A percentile compares a stretch with the other conserved stretches of the same genome.
These are phyloP conservation scores for Leccinum disarticulatum DNA, from an alignment of 768 basidiomycete genomes.

Conservation along the genomic window DNA sequence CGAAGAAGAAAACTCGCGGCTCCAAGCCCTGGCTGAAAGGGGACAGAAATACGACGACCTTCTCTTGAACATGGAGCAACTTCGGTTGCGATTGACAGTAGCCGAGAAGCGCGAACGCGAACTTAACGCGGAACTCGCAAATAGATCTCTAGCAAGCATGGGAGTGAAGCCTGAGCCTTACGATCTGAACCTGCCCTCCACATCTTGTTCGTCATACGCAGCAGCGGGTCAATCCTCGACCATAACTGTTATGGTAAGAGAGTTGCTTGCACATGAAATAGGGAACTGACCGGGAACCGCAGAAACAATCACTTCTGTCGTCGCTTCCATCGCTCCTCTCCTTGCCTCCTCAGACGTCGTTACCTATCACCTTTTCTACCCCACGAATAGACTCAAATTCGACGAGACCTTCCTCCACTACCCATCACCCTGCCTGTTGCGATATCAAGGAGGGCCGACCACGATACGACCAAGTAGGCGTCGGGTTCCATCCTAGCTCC, in stretches of 20 bases:
- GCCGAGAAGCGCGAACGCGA: slow-evolving; percentile 67
- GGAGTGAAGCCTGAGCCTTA: slow-evolving; percentile 59
- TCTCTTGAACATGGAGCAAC: slow-evolving; percentile 61
- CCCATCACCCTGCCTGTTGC: slow-evolving; percentile 41
- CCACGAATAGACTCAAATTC: slow-evolving; percentile 40
- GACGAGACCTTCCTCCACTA: slow-evolving; percentile 41
- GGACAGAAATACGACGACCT: slow-evolving; percentile 41
- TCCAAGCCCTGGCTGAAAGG: slow-evolving; percentile 57
- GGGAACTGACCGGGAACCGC: slow-evolving; percentile 16
- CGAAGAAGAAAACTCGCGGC: slow-evolving; percentile 79
- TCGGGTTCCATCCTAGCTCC: slow-evolving; percentile 50
- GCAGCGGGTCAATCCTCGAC: slow-evolving; percentile 52
- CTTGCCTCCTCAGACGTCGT: slow-evolving; percentile 54
- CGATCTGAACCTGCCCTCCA: slow-evolving; percentile 50
- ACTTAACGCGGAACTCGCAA: slow-evolving; percentile 60
- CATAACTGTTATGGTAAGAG: slow-evolving; percentile 66
- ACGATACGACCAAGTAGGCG: slow-evolving; percentile 34
- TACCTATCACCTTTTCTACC: slow-evolving; percentile 57
- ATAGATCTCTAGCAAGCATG: slow-evolving; percentile 33
- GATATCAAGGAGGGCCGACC: slow-evolving; percentile 58
- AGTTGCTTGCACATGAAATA: background rate
- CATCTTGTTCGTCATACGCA: slow-evolving; percentile 38
- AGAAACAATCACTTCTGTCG: slow-evolving; percentile 69
- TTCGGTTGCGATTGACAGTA: slow-evolving; percentile 62
- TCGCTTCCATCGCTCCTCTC: slow-evolving; percentile 75